These are phyloP conservation scores for Penstemon davidsonii DNA, from an alignment of 257 asterid species.

Conservation along the genomic window DNA sequence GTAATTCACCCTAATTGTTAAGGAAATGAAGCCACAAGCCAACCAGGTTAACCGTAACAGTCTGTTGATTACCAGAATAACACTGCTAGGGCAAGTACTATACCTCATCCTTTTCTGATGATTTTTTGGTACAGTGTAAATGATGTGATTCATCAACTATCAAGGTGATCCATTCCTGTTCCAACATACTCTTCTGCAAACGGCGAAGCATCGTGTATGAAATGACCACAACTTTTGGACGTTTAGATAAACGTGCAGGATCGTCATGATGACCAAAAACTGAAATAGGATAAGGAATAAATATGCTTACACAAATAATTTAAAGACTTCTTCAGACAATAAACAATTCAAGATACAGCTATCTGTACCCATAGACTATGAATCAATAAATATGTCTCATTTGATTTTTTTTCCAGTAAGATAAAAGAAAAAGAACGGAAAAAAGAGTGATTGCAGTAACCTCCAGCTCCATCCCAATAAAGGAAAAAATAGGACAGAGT, in stretches of 20 bases:
- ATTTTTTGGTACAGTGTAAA: constrained; percentile 68
- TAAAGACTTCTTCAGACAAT: neutral
- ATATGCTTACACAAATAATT: constrained; percentile 18
- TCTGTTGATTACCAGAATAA: neutral
- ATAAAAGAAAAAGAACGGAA: constrained; percentile 3
- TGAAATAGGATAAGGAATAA: constrained; percentile 36
- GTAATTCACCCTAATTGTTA: too few species aligned
- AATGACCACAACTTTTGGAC: constrained; percentile 75
- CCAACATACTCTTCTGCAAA: constrained; percentile 67
- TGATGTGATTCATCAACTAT: constrained; percentile 95
- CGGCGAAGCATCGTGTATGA: constrained; percentile 93
- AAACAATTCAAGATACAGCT: neutral
- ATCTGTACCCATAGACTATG: constrained; percentile 6
- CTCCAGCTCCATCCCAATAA: neutral
- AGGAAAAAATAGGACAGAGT: constrained; percentile 4
- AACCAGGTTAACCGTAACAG: neutral
- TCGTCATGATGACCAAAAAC: constrained; percentile 83
- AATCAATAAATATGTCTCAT: neutral
- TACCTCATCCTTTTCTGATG: constrained; percentile 82
- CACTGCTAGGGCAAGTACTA: constrained; percentile 6
- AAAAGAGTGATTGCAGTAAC: constrained; percentile 5
- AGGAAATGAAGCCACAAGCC: neutral
- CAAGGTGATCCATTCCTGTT: constrained; percentile 78
- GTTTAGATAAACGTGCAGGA: constrained; percentile 68
- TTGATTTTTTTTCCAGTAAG: neutral